Base-by-base conservation (phyloP, 805 yeast genomes). In the Lachancea sp. region DNA sequence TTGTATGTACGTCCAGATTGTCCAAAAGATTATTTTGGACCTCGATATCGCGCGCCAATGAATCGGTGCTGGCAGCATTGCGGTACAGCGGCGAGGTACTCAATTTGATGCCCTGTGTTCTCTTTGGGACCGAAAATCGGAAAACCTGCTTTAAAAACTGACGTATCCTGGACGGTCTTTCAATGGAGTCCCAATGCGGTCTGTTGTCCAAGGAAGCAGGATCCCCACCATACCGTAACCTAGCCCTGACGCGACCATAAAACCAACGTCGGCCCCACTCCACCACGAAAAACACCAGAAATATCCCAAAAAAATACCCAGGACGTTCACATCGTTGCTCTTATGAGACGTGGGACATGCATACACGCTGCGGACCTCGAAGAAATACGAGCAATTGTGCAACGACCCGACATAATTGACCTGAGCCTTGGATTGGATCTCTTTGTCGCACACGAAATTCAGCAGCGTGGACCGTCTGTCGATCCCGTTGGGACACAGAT, bases 331-430 rank as follows among this genome's bases (percentile, higher is more conserved):
- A 48, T 83, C 79, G 56, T 81, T 82, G 11, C 73, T 77, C 53
- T 79, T 75, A 42, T 81, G 79, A 9, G 85, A 79, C 1, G 89
- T 82, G 0, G 95, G 86, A 63, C 96, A 88, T 0, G 95, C 96
- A 65, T 82, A 84, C 36, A 85, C 79, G 3, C 95, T 85, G 52
- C 88, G 68, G 27, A 87, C 88, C 58, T 88, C 96, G 61, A 88
- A 88, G 57, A 82, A 77, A 62, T 85, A 88, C 31, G 82, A 78
- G 64, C 96, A 88, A 50, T 88, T 85, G 60, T 86, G 77, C 35
- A 77, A 57, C 6, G 79, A 78, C 1, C 93, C 93, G 27, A 88
- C 74, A 59, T 73, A 87, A 15, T 85, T 74, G 0, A 87, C 69
- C 30, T 77, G 70, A 0, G 90, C 93, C 49, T 77, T 77, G 5